These are phyloP conservation scores for Glycine tomentella DNA, from an alignment of 306 rosid species.

Conservation along the genomic window DNA sequence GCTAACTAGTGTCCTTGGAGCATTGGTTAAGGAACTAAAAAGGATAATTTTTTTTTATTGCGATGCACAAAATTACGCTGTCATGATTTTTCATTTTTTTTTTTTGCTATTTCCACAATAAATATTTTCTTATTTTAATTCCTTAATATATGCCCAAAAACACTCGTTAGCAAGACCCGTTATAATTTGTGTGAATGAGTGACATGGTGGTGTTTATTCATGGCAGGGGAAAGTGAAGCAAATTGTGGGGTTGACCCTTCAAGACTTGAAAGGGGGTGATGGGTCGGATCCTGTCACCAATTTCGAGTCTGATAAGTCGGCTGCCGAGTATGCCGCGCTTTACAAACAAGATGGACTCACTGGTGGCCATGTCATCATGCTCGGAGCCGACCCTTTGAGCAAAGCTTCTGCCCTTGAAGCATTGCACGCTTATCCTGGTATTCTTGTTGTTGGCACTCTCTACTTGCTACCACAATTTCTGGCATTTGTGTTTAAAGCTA, in stretches of 20 bases:
- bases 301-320: slow-evolving; percentile 88
- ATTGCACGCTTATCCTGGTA: slow-evolving; percentile 85
- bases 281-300: slow-evolving; percentile 44
- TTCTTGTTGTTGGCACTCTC: not conserved
- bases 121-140: too few relatives aligned
- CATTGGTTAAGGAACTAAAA: too few relatives aligned
- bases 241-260: slow-evolving; percentile 91
- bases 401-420: slow-evolving; percentile 82
- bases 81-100: too few relatives aligned
- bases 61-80: too few relatives aligned
- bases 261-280: slow-evolving; percentile 71
- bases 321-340: slow-evolving; percentile 77
- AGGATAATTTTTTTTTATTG: too few relatives aligned
- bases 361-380: slow-evolving; percentile 95
- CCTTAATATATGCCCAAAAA: too few relatives aligned
- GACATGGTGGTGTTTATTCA: too few relatives aligned
- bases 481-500: not conserved
- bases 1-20: too few relatives aligned
- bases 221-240: slow-evolving; percentile 90
- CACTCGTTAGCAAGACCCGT: too few relatives aligned
- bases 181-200: too few relatives aligned
- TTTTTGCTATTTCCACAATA: too few relatives aligned
- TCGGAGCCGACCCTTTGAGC: slow-evolving; percentile 91
- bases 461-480: too few relatives aligned
- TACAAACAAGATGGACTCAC: slow-evolving; percentile 77